Conservation (phyloP, 306 rosid species). For the Carpinus viminea region DNA sequence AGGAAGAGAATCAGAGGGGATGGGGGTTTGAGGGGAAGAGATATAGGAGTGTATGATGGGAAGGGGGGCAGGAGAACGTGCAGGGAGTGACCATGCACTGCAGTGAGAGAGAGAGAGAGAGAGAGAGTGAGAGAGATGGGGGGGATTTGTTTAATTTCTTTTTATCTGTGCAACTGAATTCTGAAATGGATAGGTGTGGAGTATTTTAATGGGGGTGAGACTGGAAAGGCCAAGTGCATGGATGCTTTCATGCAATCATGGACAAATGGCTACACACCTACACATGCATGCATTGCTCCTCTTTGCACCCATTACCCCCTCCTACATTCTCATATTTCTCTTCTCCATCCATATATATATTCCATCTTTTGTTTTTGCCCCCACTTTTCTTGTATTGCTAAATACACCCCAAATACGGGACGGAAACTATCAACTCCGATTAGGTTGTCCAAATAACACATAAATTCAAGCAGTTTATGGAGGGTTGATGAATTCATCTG, state of each 20-base stretch:
- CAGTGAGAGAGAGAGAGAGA: not conserved
- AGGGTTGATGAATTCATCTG: no score
- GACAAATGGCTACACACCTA: conserved; percentile 10
- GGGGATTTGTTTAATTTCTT: not conserved
- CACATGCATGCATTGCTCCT: not conserved
- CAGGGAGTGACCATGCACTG: conserved; percentile 25
- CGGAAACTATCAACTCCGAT: no score
- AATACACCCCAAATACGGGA: no score
- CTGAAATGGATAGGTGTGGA: not conserved
- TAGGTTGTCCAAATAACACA: no score
- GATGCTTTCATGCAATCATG: conserved; percentile 9
- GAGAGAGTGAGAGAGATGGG: conserved; percentile 6
- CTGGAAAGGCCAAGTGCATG: conserved; percentile 3
- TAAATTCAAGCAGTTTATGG: no score
- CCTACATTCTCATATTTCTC: not conserved
- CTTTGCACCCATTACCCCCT: not conserved
- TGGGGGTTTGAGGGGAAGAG: not conserved
- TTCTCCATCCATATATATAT: not conserved
- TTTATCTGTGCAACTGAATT: not conserved
- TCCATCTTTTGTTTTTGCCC: not conserved
- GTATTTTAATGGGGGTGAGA: not conserved
- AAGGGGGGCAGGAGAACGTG: conserved; percentile 45
- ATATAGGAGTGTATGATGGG: conserved; percentile 13
- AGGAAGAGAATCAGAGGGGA: conserved; percentile 11
- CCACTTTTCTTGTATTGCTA: not conserved